phyloP scores from a whole-genome alignment of 345 rosid genomes.

The Fremontodendron californicum region DNA sequence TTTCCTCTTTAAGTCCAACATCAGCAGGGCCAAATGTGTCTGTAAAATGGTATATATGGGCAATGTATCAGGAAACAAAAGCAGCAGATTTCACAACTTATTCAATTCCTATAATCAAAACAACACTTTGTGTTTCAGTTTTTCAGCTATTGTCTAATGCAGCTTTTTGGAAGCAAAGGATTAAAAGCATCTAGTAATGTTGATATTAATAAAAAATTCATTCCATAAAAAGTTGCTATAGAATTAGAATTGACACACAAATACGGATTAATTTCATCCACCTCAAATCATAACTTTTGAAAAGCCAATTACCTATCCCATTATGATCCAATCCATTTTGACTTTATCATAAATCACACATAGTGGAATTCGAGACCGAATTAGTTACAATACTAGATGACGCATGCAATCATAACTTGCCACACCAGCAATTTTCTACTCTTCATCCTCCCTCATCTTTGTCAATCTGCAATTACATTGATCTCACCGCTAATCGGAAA shows the following conservation, averaged over 20 bases:
- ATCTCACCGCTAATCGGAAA: background rate
- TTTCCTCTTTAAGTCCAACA: constrained; percentile 72
- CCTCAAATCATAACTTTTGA: background rate
- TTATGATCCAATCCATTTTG: background rate
- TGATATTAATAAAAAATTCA: background rate
- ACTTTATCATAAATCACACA: background rate
- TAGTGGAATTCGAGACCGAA: background rate
- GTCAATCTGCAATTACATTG: background rate
- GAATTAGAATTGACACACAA: background rate
- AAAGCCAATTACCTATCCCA: background rate
- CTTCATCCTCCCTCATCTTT: background rate
- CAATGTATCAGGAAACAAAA: constrained; percentile 3
- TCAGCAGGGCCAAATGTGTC: constrained; percentile 73
- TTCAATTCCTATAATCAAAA: background rate
- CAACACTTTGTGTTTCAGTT: background rate
- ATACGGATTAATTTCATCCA: background rate
- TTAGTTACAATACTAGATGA: background rate
- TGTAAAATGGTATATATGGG: constrained; percentile 28
- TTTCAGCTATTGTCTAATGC: background rate
- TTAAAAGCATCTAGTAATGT: background rate
- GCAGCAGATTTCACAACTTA: background rate
- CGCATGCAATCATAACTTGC: background rate
- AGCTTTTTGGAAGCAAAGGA: background rate
- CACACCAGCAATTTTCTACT: background rate
- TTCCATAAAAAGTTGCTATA: background rate